These are phyloP conservation scores for Cyanodermella asteris DNA, from an alignment of 2,329 filamentous ascomycete genomes.

Conservation along the genomic window DNA sequence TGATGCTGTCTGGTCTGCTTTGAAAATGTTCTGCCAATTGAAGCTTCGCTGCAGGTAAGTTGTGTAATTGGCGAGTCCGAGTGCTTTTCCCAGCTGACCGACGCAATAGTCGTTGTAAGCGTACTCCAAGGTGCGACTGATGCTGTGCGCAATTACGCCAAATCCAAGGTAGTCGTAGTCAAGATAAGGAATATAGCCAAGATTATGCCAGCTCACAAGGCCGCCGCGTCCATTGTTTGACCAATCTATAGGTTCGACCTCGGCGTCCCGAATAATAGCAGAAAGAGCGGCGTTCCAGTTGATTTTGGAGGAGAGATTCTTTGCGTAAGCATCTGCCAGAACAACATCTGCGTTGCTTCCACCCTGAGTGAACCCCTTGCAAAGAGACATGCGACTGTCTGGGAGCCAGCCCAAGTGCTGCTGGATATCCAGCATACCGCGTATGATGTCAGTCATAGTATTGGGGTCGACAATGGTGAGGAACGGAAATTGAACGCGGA, in stretches of 20 bases:
- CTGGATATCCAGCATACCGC: constrained; percentile 51
- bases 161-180: constrained; percentile 49
- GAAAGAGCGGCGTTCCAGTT: constrained; percentile 49
- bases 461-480: constrained; percentile 45
- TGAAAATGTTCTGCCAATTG: constrained; percentile 1
- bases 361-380: constrained; percentile 52
- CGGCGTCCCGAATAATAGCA: constrained; percentile 50
- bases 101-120: constrained; percentile 2
- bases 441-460: constrained; percentile 42
- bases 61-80: neutral
- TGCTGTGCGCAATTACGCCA: constrained; percentile 47
- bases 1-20: constrained; percentile 1
- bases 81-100: neutral
- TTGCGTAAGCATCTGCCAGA: constrained; percentile 44
- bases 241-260: constrained; percentile 50
- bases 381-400: constrained; percentile 56
- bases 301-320: constrained; percentile 38
- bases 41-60: constrained; percentile 1
- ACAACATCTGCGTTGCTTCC: constrained; percentile 54
- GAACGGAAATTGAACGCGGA: constrained; percentile 45
- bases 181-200: constrained; percentile 49
- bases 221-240: constrained; percentile 48
- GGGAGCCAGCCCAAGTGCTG: constrained; percentile 48
- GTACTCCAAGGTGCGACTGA: constrained; percentile 40
- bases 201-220: constrained; percentile 45